phyloP scores from a whole-genome alignment of 495 filamentous ascomycete genomes.

The Podospora anserina region DNA sequence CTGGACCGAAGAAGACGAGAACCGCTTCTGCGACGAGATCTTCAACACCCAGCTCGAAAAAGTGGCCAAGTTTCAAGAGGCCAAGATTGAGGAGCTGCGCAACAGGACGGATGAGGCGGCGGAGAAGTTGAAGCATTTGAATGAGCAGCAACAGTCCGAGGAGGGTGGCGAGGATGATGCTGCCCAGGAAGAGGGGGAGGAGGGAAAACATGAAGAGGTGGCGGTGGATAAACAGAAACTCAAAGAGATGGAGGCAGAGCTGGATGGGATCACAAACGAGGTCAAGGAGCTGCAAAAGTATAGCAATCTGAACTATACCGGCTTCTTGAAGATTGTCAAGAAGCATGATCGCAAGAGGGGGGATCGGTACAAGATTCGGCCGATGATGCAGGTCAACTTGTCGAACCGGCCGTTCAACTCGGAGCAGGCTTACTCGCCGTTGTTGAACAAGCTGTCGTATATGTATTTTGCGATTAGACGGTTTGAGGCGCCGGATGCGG shows the following conservation, averaged over 20 bases:
- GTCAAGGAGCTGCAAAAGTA: slow-evolving; percentile 92
- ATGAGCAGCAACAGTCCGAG: slow-evolving; percentile 15
- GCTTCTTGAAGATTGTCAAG: slow-evolving; percentile 95
- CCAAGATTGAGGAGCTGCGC: slow-evolving; percentile 67
- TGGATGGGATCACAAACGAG: slow-evolving; percentile 85
- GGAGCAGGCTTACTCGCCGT: slow-evolving; percentile 80
- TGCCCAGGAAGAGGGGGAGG: neutral
- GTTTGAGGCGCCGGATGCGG: slow-evolving; percentile 51
- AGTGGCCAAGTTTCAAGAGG: slow-evolving; percentile 82
- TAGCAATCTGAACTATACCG: slow-evolving; percentile 94
- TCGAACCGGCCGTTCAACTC: slow-evolving; percentile 88
- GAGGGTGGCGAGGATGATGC: neutral
- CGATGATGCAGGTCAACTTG: slow-evolving; percentile 84
- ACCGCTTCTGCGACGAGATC: slow-evolving; percentile 87
- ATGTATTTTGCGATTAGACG: slow-evolving; percentile 95
- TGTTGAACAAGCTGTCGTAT: slow-evolving; percentile 83
- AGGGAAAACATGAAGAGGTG: slow-evolving; percentile 35
- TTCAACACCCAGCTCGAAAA: slow-evolving; percentile 94
- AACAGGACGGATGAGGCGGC: slow-evolving; percentile 61
- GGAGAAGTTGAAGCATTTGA: slow-evolving; percentile 58
- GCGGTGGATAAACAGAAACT: slow-evolving; percentile 54
- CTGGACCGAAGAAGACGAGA: slow-evolving; percentile 97
- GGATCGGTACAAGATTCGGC: slow-evolving; percentile 75
- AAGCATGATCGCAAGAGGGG: slow-evolving; percentile 94
- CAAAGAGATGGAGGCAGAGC: slow-evolving; percentile 67